phyloP scores from a whole-genome alignment of 306 rosid species.

The Urtica urens region DNA sequence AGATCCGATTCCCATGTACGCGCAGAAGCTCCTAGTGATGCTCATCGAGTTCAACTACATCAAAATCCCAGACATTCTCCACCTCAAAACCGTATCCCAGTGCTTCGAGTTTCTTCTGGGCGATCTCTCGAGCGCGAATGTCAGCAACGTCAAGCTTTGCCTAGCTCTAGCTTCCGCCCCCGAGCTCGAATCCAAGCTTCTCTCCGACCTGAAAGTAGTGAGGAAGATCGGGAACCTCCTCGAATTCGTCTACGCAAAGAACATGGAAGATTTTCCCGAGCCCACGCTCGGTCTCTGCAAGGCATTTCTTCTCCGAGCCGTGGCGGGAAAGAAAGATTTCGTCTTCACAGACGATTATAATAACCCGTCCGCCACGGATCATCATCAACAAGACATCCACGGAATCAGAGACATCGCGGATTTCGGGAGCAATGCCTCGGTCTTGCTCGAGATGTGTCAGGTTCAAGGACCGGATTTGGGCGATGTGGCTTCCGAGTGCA shows the following conservation, averaged over 20 bases:
- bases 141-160: conserved; percentile 72
- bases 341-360: conserved; percentile 38
- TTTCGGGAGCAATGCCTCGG: conserved; percentile 66
- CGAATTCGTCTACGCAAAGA: conserved; percentile 74
- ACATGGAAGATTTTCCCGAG: conserved; percentile 88
- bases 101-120: conserved; percentile 95
- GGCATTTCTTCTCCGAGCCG: conserved; percentile 82
- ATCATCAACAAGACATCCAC: conserved; percentile 70
- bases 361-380: conserved; percentile 33
- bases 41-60: conserved; percentile 60
- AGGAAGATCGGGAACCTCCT: conserved; percentile 80
- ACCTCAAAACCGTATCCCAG: conserved; percentile 80
- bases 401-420: conserved; percentile 74
- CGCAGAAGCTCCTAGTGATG: conserved; percentile 99
- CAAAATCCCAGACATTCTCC: conserved; percentile 71
- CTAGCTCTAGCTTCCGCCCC: conserved; percentile 87
- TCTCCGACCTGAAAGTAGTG: conserved; percentile 83
- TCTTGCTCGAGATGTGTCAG: conserved; percentile 64
- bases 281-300: conserved; percentile 82
- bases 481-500: conserved; percentile 74
- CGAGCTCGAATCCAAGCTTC: conserved; percentile 89
- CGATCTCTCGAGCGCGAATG: conserved; percentile 86
- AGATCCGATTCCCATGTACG: conserved; percentile 90
- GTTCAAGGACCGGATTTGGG: conserved; percentile 40
- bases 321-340: conserved; percentile 46